These are phyloP conservation scores for Amanita rimosa DNA, from an alignment of 768 basidiomycete genomes.

Conservation along the genomic window DNA sequence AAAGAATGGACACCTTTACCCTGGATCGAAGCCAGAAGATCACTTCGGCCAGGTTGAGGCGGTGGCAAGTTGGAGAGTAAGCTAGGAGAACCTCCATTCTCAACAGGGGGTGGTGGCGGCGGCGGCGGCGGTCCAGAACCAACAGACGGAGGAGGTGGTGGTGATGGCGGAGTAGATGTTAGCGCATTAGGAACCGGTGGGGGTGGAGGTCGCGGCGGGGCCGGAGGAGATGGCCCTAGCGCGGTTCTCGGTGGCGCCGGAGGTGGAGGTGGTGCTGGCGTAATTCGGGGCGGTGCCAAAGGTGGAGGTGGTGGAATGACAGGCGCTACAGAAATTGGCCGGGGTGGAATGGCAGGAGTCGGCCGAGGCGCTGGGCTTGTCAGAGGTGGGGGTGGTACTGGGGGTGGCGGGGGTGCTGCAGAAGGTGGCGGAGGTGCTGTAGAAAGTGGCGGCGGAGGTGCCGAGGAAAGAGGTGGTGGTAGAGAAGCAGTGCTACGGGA, in stretches of 20 bases:
- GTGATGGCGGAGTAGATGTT: constrained; percentile 12
- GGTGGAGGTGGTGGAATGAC: constrained; percentile 15
- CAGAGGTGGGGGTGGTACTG: constrained; percentile 26
- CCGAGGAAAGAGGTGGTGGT: constrained; percentile 19
- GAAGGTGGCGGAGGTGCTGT: constrained; percentile 8
- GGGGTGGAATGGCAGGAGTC: constrained; percentile 16
- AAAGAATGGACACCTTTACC: constrained; percentile 67
- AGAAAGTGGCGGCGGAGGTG: constrained; percentile 19
- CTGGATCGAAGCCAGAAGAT: constrained; percentile 72
- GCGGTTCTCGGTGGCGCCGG: constrained; percentile 25
- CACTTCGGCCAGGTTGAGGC: constrained; percentile 47
- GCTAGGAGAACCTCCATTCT: constrained; percentile 15
- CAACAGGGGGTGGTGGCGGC: not conserved
- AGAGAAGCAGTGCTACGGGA: constrained; percentile 22
- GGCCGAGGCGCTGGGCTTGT: constrained; percentile 22
- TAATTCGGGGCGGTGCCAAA: constrained; percentile 27
- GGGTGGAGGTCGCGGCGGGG: constrained; percentile 28
- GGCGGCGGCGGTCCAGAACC: constrained; percentile 10
- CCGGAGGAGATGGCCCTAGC: constrained; percentile 11
- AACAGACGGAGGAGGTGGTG: constrained; percentile 17
- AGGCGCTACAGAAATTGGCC: constrained; percentile 27
- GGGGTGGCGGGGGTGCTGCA: constrained; percentile 13
- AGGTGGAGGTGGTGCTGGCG: constrained; percentile 13
- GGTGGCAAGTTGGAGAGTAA: constrained; percentile 29
- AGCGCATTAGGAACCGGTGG: constrained; percentile 11